phyloP scores from a whole-genome alignment of 2,329 filamentous ascomycete species.

The Botrytis hyacinthi region DNA sequence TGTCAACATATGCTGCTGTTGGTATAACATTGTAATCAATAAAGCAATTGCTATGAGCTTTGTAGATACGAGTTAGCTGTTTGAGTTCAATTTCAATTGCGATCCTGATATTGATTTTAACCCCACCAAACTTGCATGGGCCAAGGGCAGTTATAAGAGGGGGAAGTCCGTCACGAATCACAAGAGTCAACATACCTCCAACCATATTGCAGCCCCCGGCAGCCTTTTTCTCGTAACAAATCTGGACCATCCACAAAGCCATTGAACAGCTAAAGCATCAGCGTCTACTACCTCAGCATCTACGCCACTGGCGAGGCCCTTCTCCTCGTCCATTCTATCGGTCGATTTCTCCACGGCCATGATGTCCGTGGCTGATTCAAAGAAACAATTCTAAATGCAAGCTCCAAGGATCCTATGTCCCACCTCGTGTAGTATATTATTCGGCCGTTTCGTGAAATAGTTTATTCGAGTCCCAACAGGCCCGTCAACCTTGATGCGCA shows the following conservation, averaged over 20 bases:
- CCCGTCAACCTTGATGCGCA: background rate
- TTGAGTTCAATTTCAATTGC: slow-evolving; percentile 25
- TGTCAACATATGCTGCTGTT: slow-evolving; percentile 12
- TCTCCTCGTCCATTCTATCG: slow-evolving; percentile 10
- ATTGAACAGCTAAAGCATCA: background rate
- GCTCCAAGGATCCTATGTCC: background rate
- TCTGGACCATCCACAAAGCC: slow-evolving; percentile 16
- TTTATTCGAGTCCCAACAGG: background rate
- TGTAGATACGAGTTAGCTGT: slow-evolving; percentile 1
- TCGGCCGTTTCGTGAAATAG: background rate
- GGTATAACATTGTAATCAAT: slow-evolving; percentile 12
- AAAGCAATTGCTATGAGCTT: slow-evolving; percentile 19
- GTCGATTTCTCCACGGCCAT: slow-evolving; percentile 7
- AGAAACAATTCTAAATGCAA: background rate
- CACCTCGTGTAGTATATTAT: background rate
- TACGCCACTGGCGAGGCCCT: background rate
- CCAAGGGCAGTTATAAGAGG: background rate
- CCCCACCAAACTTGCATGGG: background rate
- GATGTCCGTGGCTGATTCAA: background rate
- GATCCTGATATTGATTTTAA: background rate
- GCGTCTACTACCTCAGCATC: background rate
- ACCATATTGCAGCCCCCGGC: slow-evolving; percentile 20
- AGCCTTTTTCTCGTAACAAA: background rate
- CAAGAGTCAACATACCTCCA: slow-evolving; percentile 23
- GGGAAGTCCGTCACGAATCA: background rate